These are phyloP conservation scores for Klebsormidium nitens DNA, from an alignment of 139 green algal species.

Conservation along the genomic window DNA sequence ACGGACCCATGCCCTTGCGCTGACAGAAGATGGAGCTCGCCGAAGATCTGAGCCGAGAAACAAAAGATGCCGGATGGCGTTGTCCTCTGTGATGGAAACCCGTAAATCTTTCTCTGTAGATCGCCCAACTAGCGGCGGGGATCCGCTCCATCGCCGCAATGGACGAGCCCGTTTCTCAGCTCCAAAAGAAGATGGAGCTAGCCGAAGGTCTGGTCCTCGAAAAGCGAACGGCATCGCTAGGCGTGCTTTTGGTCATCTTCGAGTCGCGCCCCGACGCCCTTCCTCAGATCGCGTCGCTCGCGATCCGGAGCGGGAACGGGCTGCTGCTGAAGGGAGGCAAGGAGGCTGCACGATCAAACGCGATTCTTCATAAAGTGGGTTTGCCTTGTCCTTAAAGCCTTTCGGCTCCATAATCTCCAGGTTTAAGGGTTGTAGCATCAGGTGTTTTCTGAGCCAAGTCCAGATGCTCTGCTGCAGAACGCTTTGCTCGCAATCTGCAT, in stretches of 20 bases:
- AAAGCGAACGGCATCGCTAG: constrained; percentile 86
- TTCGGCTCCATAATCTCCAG: too few species aligned
- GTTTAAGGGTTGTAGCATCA: too few species aligned
- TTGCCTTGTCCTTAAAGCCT: too few species aligned
- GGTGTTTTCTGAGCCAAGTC: too few species aligned
- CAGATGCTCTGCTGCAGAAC: too few species aligned
- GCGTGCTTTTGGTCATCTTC: constrained; percentile 98
- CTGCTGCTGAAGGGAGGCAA: constrained; percentile 96
- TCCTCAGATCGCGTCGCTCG: constrained; percentile 78
- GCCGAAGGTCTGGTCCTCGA: constrained; percentile 88
- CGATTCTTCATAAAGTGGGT: constrained; percentile 75
- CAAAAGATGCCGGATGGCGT: too few species aligned
- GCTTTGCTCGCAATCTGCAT: too few species aligned
- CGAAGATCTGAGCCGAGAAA: too few species aligned
- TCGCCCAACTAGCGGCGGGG: constrained; percentile 72
- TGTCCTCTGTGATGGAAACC: too few species aligned
- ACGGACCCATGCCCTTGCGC: too few species aligned
- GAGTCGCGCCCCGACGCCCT: constrained; percentile 93
- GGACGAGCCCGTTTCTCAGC: constrained; percentile 43
- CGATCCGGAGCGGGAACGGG: constrained; percentile 78
- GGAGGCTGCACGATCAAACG: constrained; percentile 80
- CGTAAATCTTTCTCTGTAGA: too few species aligned
- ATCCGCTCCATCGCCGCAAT: constrained; percentile 76
- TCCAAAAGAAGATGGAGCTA: constrained; percentile 52
- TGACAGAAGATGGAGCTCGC: too few species aligned